Base-by-base conservation (phyloP, 2,329 filamentous ascomycete genomes). In the Xylaria sp. region DNA sequence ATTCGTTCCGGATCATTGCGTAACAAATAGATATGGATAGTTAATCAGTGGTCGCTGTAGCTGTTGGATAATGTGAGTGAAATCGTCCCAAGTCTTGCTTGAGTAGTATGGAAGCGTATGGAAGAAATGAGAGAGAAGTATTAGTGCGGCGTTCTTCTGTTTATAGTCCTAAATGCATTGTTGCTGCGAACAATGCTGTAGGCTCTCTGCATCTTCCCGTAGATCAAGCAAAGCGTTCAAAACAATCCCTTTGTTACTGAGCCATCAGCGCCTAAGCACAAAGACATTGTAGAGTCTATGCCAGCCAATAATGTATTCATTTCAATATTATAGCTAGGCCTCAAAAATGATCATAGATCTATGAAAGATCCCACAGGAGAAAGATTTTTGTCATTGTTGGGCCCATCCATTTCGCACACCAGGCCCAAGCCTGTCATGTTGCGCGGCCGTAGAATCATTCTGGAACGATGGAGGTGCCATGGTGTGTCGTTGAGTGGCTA, bases 401-500 rank as follows among this genome's bases (percentile, higher is more conserved):
- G 28, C 10, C 64, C 69, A 71, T 31, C 72, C 69, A 18, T 57
- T 69, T 59, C 73, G 61, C 52, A 73, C 66, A 18, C 71, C 67
- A 20, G 66, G 58, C 2, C 67, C 44, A 39, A 69, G 48, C n/a
- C 57, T 69, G 44, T 73, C 73, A 10, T 58, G 71, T 37, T 73
- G 72, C 23, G n/a, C 28, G 1, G 65, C 63, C 1, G 66, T 58
- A 7, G 65, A 44, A 6, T 69, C 60, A 46, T 72, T 73, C 61
- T 65, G 71, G 20, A 69, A 66, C n/a, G 74, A 73, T 15, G 72
- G 66, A 15, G 69, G 60, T 28, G 71, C 7, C 15, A 74, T 68
- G 3, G 70, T 69, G 15, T 70, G 70, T 37, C 76, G 71, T 60
- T 76, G 74, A 6, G 63, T 65, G 50, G 73, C 76, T 76, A 52